Base-by-base conservation (phyloP, 805 yeast genomes). In the Debaryomyces tyrocola region DNA sequence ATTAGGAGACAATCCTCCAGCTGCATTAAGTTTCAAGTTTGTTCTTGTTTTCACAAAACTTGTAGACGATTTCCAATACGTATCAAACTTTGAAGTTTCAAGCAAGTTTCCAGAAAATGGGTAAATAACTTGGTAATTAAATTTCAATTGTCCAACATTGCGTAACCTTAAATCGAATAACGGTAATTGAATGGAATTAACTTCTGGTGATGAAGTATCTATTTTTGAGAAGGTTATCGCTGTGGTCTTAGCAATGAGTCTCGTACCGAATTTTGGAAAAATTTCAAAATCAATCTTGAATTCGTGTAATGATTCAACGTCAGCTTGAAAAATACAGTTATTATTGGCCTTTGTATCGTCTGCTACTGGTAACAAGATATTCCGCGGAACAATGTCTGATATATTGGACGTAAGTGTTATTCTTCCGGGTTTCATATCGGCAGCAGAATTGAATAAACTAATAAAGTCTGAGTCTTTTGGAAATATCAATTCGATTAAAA, bases 211-310 rank as follows among this genome's bases (percentile, higher is more conserved):
- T 6, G 72, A 58, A 0, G 74, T 61, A 43, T 66, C 70, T 15
- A 69, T 61, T 35, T 70, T 69, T 8, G 73, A 65, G 51, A 73
- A 71, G 0, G 90, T 76, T 44, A 90, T 73, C 2, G 94, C 89
- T 0, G 95, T 83, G 0, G 97, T 79, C 59, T 91, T 92, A 3
- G 97, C 97, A 43, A 92, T 84, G 45, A 92, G 70, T 51, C 96
- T 79, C 0, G 98, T 90, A 20, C 99, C 99, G 69, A 90, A 94
- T 6, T 92, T 87, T 0, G 99, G 97, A 64, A 85, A 91, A 10
- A 94, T 79, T 63, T 94, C 98, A 60, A 91, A 86, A 59, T 89
- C 96, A 44, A 91, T 79, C 24, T 82, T 72, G 58, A 90, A 89
- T 37, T 78, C 80, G 48, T 61, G 60, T 45, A 73, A 59, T 12